These are phyloP conservation scores for Scleroderma bovista DNA, from an alignment of 768 basidiomycete species.

Conservation along the genomic window DNA sequence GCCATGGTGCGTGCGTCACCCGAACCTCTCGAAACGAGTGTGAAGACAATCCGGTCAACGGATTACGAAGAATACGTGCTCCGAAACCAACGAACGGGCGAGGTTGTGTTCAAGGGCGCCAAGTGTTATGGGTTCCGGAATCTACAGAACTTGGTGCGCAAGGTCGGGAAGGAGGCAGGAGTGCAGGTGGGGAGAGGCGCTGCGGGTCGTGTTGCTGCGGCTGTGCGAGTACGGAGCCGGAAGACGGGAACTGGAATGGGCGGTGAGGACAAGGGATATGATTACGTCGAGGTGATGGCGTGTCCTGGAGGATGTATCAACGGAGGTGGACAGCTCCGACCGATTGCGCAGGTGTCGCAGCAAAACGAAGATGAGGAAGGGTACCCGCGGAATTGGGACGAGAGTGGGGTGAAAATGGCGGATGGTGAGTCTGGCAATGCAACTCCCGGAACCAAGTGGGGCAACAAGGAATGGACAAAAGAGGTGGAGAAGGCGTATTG, in stretches of 20 bases:
- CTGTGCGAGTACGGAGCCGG: conserved; percentile 22
- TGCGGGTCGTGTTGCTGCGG: conserved; percentile 39
- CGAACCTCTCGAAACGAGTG: conserved; percentile 42
- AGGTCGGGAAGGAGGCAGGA: conserved; percentile 82
- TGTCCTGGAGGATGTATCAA: conserved; percentile 98
- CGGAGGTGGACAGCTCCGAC: conserved; percentile 78
- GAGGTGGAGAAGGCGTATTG: conserved; percentile 83
- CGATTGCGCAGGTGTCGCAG: conserved; percentile 13
- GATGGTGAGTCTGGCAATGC: conserved; percentile 18
- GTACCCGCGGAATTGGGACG: conserved; percentile 56
- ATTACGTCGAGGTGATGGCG: conserved; percentile 98
- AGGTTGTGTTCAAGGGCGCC: conserved; percentile 83
- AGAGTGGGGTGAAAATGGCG: conserved; percentile 39
- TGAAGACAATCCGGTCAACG: conserved; percentile 59
- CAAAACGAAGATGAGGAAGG: conserved; percentile 56
- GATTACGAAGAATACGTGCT: conserved; percentile 78
- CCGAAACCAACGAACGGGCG: conserved; percentile 37
- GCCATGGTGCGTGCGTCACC: conserved; percentile 41
- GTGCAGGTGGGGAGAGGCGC: conserved; percentile 68
- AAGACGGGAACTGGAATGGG: conserved; percentile 24
- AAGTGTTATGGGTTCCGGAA: conserved; percentile 98
- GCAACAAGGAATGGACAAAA: conserved; percentile 75
- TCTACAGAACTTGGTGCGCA: conserved; percentile 92
- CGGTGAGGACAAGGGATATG: conserved; percentile 50
- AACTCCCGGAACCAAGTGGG: conserved; percentile 59